Base-by-base conservation (phyloP, 1,284 basidiomycete species). In the Clitocybe nebularis region DNA sequence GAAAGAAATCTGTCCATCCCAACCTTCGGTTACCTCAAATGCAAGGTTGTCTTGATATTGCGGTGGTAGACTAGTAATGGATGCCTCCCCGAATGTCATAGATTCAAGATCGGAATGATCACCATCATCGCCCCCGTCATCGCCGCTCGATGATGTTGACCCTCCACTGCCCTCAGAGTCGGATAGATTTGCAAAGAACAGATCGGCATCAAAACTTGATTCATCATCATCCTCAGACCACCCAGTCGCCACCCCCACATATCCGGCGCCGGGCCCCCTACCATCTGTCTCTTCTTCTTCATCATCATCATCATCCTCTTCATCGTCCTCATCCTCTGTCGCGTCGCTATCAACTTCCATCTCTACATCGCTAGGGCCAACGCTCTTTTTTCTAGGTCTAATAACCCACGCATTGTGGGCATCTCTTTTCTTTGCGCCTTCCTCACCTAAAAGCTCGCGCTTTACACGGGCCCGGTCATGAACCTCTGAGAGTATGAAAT, bases 141-240 rank as follows among this genome's bases (percentile, higher is more conserved):
- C 68, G 20, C 66, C 60, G 40, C 63, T 63, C 14, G 65, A 62
- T 9, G 61, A 61, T 9, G 54, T 58, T 16, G 54, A 56, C 9
- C 52, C 49, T 41, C 57, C 53, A 34, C 61, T 62, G 30, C 64
- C 63, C 16, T 57, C 68, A 1, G 71, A 64, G 51, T 79, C 81
- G 16, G 79, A 77, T 23, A 89, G 72, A 55, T 84, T 83, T 28
- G 80, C 76, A 55, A 88, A 89, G 63, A 88, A 88, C 0, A 89
- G 58, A 50, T 89, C 84, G 3, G 85, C 86, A 49, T 89, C 84
- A 51, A 85, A 86, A 44, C 74, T 78, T 1, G 77, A 83, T 54
- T 86, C 84, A 51, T 84, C 84, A 26, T 80, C 84, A 29, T 80
- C 84, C 14, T 81, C 83, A 17, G 82, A 84, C 74, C 84, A 89